A percentile compares a stretch with the other conserved stretches of the same genome.
These are phyloP conservation scores for Dovyalis caffra DNA, from an alignment of 345 rosid species.

Conservation along the genomic window DNA sequence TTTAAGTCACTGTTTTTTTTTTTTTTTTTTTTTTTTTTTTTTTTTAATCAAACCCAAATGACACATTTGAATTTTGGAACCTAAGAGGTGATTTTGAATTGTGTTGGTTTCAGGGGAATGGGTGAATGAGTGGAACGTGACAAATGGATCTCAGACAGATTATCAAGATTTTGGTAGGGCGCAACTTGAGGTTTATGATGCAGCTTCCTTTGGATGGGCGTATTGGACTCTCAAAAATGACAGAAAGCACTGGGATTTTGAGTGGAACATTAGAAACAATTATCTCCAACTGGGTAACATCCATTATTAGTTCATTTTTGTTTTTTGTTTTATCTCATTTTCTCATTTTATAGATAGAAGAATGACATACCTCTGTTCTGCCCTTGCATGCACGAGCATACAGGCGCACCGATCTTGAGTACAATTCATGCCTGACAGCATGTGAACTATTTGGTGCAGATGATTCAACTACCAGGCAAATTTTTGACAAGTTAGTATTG, in stretches of 20 bases:
- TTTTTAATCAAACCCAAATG: too few relatives aligned
- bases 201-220: conserved; percentile 80
- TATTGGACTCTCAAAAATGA: conserved; percentile 74
- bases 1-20: background rate
- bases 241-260: conserved; percentile 76
- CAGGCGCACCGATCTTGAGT: background rate
- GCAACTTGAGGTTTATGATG: conserved; percentile 56
- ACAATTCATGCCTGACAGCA: conserved; percentile 1
- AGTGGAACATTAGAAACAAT: conserved; percentile 60
- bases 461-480: conserved; percentile 28
- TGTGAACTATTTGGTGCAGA: conserved; percentile 35
- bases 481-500: conserved; percentile 18
- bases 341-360: background rate
- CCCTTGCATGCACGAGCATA: too few relatives aligned
- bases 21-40: too few relatives aligned
- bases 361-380: background rate
- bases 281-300: conserved; percentile 61
- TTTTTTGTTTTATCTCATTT: background rate
- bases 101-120: conserved; percentile 57
- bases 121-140: conserved; percentile 73
- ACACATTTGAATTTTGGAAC: too few relatives aligned
- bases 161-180: conserved; percentile 66
- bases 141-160: conserved; percentile 47
- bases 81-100: too few relatives aligned
- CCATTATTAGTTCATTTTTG: conserved; percentile 2